Conservation (phyloP, 1,284 basidiomycete species). For the Phellinidium pouzarii region DNA sequence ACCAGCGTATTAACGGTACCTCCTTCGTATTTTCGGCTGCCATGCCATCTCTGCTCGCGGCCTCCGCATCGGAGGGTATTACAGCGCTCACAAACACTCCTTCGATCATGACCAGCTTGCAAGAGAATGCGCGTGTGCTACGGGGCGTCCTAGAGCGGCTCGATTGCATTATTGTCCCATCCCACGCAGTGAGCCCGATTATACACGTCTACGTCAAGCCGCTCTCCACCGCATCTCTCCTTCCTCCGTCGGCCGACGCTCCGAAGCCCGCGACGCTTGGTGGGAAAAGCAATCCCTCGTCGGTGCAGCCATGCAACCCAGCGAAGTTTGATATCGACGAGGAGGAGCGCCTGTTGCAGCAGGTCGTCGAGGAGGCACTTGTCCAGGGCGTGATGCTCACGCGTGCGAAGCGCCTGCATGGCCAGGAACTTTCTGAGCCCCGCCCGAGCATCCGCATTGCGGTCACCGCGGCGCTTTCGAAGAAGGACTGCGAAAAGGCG, state of each 20-base stretch:
- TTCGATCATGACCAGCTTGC: constrained; percentile 66
- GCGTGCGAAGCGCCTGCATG: constrained; percentile 71
- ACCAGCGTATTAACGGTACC: constrained; percentile 97
- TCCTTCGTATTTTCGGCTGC: constrained; percentile 96
- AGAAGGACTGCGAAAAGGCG: constrained; percentile 91
- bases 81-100: constrained; percentile 70
- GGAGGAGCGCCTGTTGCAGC: constrained; percentile 79
- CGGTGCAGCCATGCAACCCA: constrained; percentile 35
- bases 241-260: constrained; percentile 29
- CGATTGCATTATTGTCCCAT: constrained; percentile 78
- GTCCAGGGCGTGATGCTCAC: constrained; percentile 78
- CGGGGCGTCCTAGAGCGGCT: constrained; percentile 75
- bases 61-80: constrained; percentile 82
- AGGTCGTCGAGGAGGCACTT: constrained; percentile 80
- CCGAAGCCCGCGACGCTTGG: constrained; percentile 24
- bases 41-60: constrained; percentile 85
- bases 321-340: constrained; percentile 52
- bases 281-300: constrained; percentile 35
- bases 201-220: constrained; percentile 75
- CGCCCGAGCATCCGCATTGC: constrained; percentile 87
- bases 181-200: constrained; percentile 78
- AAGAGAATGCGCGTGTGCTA: constrained; percentile 75
- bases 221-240: constrained; percentile 28
- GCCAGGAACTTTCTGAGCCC: constrained; percentile 78
- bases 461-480: constrained; percentile 69